Evolutionary conservation across 169 alveolate genomes (phyloP), one percentile per base, ranked within the genome.

Genomic region (Cryptosporidium meleagridis): DNA sequence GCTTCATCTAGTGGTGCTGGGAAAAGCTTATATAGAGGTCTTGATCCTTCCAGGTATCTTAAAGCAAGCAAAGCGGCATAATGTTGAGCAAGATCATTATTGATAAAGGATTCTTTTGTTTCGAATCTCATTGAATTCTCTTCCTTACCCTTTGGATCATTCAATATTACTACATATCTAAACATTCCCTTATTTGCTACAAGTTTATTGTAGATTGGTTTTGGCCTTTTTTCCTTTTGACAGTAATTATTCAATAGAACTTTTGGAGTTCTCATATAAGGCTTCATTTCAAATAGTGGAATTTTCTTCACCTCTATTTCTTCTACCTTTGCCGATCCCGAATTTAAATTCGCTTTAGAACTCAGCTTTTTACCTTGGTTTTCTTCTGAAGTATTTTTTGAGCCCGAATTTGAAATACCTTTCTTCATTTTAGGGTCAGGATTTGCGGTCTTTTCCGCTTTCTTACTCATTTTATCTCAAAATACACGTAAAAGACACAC

Each of bases 241-340:
- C 80, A 61, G 29, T 62, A 80, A 37, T 59, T 80, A 21, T 80
- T 69, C 5, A 80, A 16, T 3, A 80, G 45, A n/a, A 61, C 45
- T 29, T 80, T 80, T 8, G 89, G 89, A 16, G 89, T 80, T n/a
- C 75, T 80, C 89, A 80, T 80, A 67, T 80, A 80, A n/a, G 89
- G 89, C 12, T 80, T 80, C 80, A 80, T 59, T 23, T 62, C 75
- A 39, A 80, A 80, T 0, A 80, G 68, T 1, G 75, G 69, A 41
- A 75, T 44, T 71, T 35, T 75, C 59, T 55, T 75, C 45, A 35
- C 44, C 31, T 31, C 86, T 12, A 10, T 59, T 3, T 7, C 70
- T 23, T 44, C 84, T 4, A 4, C 67, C 1, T 55, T 55, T 23
- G 37, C 1, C 2, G 6, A 37, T 3, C 18, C 18, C 16, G 12